These are phyloP conservation scores for Lathyrus sativus DNA, from an alignment of 306 rosid species.

Conservation along the genomic window DNA sequence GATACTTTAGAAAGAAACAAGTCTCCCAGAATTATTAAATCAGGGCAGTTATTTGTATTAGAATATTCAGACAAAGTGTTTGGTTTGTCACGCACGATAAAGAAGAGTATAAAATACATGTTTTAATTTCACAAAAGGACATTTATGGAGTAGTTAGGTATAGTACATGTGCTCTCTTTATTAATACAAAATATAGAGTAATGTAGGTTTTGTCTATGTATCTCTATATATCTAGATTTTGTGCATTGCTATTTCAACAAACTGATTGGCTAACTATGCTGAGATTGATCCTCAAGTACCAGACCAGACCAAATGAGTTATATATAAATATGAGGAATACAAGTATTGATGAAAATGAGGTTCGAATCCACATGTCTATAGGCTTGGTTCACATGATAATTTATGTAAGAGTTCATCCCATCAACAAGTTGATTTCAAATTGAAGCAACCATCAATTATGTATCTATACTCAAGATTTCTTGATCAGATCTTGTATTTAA, in stretches of 20 bases:
- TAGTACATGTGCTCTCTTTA: too few species aligned
- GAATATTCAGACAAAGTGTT: slow-evolving; percentile 40
- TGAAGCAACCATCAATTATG: slow-evolving; percentile 35
- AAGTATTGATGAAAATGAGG: slow-evolving; percentile 37
- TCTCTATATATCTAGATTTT: neutral
- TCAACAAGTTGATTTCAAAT: slow-evolving; percentile 30
- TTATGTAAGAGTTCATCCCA: slow-evolving; percentile 13
- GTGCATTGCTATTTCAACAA: neutral
- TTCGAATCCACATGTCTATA: slow-evolving; percentile 38
- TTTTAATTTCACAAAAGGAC: slow-evolving; percentile 33
- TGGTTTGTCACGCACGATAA: slow-evolving; percentile 40
- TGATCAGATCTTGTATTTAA: slow-evolving; percentile 24
- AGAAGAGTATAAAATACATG: slow-evolving; percentile 20
- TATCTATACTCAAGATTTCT: neutral
- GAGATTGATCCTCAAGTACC: slow-evolving; percentile 30
- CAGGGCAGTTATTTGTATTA: slow-evolving; percentile 32
- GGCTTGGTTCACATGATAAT: slow-evolving; percentile 20
- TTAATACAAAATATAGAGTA: too few species aligned
- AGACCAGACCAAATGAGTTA: slow-evolving; percentile 30
- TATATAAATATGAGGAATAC: slow-evolving; percentile 3
- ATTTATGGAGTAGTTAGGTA: neutral
- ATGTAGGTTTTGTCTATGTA: slow-evolving; percentile 23
- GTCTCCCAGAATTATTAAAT: slow-evolving; percentile 41
- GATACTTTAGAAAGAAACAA: slow-evolving; percentile 53
- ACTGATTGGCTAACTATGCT: slow-evolving; percentile 39